These are phyloP conservation scores for Cercospora zeina DNA, from an alignment of 2,329 filamentous ascomycete species.

Conservation along the genomic window DNA sequence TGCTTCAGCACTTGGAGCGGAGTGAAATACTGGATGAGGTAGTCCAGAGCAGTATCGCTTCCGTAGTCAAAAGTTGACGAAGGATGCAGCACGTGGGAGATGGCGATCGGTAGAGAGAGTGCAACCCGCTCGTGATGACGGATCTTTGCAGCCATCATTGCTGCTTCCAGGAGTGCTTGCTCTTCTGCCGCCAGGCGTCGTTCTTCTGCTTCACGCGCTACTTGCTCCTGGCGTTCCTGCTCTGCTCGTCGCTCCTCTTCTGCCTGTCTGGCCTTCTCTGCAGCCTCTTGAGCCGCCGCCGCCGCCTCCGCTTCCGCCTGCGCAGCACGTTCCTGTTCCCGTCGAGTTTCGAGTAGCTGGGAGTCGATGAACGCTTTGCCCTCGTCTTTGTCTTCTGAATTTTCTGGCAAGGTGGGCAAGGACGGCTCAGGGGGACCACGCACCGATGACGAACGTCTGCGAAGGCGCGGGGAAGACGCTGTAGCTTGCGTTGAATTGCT, in stretches of 20 bases:
- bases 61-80: conserved; percentile 24
- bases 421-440: conserved; percentile 29
- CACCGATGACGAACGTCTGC: conserved; percentile 34
- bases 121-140: conserved; percentile 29
- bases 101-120: conserved; percentile 29
- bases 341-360: conserved; percentile 22
- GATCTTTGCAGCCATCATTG: conserved; percentile 30
- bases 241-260: conserved; percentile 32
- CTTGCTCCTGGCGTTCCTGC: conserved; percentile 29
- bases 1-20: conserved; percentile 33
- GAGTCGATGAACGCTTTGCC: conserved; percentile 27
- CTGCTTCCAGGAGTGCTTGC: conserved; percentile 22
- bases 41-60: conserved; percentile 18
- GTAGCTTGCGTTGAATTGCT: conserved; percentile 33
- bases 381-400: conserved; percentile 24
- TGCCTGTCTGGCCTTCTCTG: conserved; percentile 27
- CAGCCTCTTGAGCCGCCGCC: conserved; percentile 29
- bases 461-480: conserved; percentile 29
- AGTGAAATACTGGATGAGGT: conserved; percentile 30
- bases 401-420: conserved; percentile 34
- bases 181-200: conserved; percentile 24
- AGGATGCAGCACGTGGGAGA: conserved; percentile 31
- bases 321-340: conserved; percentile 25
- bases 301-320: conserved; percentile 21
- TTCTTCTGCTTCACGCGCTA: conserved; percentile 27